Evolutionary conservation across 2,329 filamentous ascomycete genomes (phyloP).

Genomic region (Paraphaeosphaeria minitans): DNA sequence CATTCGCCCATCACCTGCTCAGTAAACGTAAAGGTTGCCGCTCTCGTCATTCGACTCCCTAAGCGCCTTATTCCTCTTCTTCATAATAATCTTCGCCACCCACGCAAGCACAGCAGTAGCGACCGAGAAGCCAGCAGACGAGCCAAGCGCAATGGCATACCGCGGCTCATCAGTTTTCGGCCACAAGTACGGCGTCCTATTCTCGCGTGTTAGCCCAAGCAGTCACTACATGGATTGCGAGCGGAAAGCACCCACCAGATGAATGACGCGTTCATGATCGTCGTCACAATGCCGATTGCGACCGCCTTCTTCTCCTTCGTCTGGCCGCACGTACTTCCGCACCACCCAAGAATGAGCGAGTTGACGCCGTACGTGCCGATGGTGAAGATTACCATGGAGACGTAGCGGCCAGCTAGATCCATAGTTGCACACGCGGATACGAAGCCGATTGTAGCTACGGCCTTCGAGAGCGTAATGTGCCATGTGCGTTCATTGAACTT

Average conservation of each 20-base stretch:
- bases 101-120: conserved; percentile 38
- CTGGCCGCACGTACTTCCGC: conserved; percentile 51
- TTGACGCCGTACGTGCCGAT: conserved; percentile 47
- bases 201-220: conserved; percentile 6
- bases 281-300: conserved; percentile 52
- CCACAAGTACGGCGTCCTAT: conserved; percentile 43
- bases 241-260: conserved; percentile 39
- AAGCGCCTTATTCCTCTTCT: conserved; percentile 41
- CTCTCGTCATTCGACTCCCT: conserved; percentile 31
- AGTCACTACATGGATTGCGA: background rate
- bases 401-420: conserved; percentile 43
- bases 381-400: conserved; percentile 41
- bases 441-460: conserved; percentile 48
- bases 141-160: conserved; percentile 39
- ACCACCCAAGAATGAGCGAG: conserved; percentile 53
- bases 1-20: background rate
- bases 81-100: conserved; percentile 38
- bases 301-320: conserved; percentile 55
- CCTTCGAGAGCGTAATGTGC: conserved; percentile 58
- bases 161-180: conserved; percentile 36
- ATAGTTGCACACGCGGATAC: conserved; percentile 43
- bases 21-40: conserved; percentile 41
- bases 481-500: conserved; percentile 59
- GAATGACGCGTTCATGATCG: conserved; percentile 49
- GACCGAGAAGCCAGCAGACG: conserved; percentile 40